A percentile compares a stretch with the other conserved stretches of the same genome.
These are phyloP conservation scores for Arabidopsis lyrata DNA, from an alignment of 441 rosid species.

Conservation along the genomic window DNA sequence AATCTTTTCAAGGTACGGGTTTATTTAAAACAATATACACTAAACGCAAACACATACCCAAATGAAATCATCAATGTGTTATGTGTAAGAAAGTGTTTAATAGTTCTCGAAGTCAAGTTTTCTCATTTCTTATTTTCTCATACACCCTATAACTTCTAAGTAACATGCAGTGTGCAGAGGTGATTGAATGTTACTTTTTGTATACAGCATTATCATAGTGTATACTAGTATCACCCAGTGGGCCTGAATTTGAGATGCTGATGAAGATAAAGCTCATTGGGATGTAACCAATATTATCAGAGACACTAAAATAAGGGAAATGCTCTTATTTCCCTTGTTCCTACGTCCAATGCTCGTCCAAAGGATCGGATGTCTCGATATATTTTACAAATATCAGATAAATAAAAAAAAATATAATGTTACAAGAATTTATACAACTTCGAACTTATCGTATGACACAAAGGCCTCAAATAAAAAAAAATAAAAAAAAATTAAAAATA, in stretches of 20 bases:
- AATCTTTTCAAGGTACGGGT: neutral
- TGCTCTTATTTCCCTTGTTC: neutral
- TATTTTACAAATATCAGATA: neutral
- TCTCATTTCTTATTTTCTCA: neutral
- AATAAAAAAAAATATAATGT: neutral
- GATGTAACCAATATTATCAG: neutral
- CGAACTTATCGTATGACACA: neutral
- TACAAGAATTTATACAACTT: neutral
- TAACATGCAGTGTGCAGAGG: neutral
- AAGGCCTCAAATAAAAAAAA: too few species aligned
- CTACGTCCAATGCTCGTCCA: neutral
- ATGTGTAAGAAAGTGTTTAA: neutral
- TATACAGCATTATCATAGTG: neutral
- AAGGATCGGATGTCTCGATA: neutral
- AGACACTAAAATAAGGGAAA: neutral
- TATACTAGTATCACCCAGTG: too few species aligned
- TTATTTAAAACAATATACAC: neutral
- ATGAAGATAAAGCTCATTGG: neutral
- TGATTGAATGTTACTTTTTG: neutral
- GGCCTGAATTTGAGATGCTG: constrained; percentile 1
- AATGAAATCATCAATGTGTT: neutral
- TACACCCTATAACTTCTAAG: neutral
- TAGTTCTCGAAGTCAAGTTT: constrained; percentile 13
- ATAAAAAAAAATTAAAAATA: too few species aligned
- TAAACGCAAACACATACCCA: neutral